Evolutionary conservation across 2,329 filamentous ascomycete species (phyloP), one percentile per base, ranked within the genome.

Genomic region (Penicillium sclerotiorum): DNA sequence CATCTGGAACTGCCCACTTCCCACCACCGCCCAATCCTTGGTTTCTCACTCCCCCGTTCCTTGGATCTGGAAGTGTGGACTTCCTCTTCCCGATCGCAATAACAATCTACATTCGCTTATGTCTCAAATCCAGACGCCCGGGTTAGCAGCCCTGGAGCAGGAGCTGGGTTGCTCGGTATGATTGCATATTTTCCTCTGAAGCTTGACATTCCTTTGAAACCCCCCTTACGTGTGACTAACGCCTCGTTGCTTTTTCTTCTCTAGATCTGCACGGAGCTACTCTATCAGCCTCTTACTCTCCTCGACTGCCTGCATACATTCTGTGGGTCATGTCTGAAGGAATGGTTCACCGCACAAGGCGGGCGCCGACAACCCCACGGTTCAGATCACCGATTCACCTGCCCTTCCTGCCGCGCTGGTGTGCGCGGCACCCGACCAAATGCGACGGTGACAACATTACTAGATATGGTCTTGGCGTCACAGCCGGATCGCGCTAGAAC

Each of bases 231-330:
- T 60, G 20, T 46, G 21, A 41, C 40, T 28, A 17, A 41, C 21
- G 38, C 18, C 52, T 55, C 43, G 50, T 20, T 43, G 22, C 13
- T 25, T 43, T 49, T 38, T 45, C 42, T 33, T 23, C 43, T 43
- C 15, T 48, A 96, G 92, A 99, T 99, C 65, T 99, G 94, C 78
- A 95, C 93, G 62, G 94, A 97, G 72, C 83, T 96, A 58, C 85
- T 96, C 56, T 95, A 90, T 74, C 89, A 95, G 70, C 91, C 92
- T 27, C 81, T 95, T 57, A 95, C 91, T 22, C 84, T 95, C 42
- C 88, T 96, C 70, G 90, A 96, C 77, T 96, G 91, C 69, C 83
- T 96, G 37, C 91, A 96, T 74, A 96, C 93, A 38, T 99, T 95
- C 73, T 99, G 94, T 77, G 94, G 92, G 57, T 88, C 89, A 32